Base-by-base conservation (phyloP, 2,329 filamentous ascomycete species). In the Talaromyces sp. region DNA sequence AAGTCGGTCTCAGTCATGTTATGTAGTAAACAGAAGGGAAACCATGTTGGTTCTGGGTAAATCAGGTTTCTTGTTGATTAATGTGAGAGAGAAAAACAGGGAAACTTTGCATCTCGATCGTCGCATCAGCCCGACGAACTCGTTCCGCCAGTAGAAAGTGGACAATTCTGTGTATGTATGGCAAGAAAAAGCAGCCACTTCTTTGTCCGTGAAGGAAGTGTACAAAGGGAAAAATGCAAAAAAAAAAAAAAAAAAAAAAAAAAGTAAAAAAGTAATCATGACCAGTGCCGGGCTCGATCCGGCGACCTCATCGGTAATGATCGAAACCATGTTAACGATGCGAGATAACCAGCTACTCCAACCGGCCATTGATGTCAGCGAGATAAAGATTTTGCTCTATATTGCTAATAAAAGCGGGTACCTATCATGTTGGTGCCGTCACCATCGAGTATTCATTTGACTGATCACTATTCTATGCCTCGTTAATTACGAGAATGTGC, bases 241-340 rank as follows among this genome's bases (percentile, higher is more conserved):
- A 54, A 54, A 34, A 6, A 11, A 36, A 19, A 3, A 36, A 7
- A 1, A 1, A 19, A 19, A 54, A 54, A 6, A 11, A 36, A 19
- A 3, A 36, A 7, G 3, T 2, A 19, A 19, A 54, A 54, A 54
- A 34, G 8, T 19, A 31, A 29, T 22, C n/a, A 34, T 54, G 29
- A 56, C 53, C 53, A 38, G 53, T 56, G 53, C 53, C 5, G 53
- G 53, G 31, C 53, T 36, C 31, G 31, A 56, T 56, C 53, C n/a
- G 31, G 53, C 53, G 31, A 38, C 31, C 29, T 54, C 4, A 54
- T 53, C n/a, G 17, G 45, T 25, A 47, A 47, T 47, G 19, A 13
- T 22, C 10, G 40, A 19, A 47, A 4, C 10, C 43, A 3, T 49
- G 45, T 49, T 49, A 49, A 49, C 45, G 45, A 49, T 49, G 22